Percentiles rank a stretch among this genome's conserved stretches.
phyloP scores from a whole-genome alignment of 805 yeast species.

The Myxozyma melibiosi region DNA sequence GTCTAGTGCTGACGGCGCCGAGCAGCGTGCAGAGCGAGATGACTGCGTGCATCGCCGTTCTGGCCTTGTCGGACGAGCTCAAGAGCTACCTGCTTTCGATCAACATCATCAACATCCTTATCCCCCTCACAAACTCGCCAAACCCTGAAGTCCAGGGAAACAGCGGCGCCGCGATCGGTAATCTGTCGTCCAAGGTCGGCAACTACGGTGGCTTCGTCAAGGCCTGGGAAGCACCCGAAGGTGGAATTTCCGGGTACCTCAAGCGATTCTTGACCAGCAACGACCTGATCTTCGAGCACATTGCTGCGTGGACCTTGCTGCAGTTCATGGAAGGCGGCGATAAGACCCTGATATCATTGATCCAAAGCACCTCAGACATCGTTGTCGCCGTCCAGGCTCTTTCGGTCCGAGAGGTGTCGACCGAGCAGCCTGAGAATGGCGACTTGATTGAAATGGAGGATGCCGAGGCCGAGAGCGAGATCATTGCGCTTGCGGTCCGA shows the following conservation, averaged over 20 bases:
- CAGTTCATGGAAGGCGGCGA: conserved; percentile 90
- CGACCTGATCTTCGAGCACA: conserved; percentile 95
- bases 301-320: conserved; percentile 94
- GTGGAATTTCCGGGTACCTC: conserved; percentile 85
- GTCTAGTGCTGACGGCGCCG: conserved; percentile 81
- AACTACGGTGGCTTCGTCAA: conserved; percentile 78
- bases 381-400: conserved; percentile 41
- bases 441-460: conserved; percentile 29
- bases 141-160: conserved; percentile 97
- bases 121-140: conserved; percentile 84
- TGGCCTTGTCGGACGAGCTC: conserved; percentile 94
- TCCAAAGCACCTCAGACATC: conserved; percentile 42
- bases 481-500: conserved; percentile 26
- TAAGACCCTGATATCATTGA: conserved; percentile 49
- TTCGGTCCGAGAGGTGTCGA: conserved; percentile 39
- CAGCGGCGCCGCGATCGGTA: conserved; percentile 97
- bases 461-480: conserved; percentile 32
- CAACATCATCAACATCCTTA: conserved; percentile 81
- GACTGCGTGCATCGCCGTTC: conserved; percentile 94
- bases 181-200: conserved; percentile 84
- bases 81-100: conserved; percentile 80
- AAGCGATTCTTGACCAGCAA: conserved; percentile 76
- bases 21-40: conserved; percentile 93
- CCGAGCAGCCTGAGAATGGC: conserved; percentile 20
- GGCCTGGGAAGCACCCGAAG: conserved; percentile 76